A percentile compares a stretch with the other conserved stretches of the same genome.
Evolutionary conservation across 139 green algal genomes (phyloP).

Genomic region (Micractinium sp.): DNA sequence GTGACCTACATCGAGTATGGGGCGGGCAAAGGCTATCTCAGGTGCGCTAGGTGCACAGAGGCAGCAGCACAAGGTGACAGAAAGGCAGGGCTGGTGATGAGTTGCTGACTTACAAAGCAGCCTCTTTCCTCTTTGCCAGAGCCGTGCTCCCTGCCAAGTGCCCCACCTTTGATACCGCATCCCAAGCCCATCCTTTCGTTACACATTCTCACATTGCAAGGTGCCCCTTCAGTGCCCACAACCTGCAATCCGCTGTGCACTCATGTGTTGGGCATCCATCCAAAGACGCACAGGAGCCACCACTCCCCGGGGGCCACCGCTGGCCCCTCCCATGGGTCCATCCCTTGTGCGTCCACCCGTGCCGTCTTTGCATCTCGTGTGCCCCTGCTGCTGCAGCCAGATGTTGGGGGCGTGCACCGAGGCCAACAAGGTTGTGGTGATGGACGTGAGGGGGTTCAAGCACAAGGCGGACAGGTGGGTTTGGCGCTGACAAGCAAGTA

Average conservation of each 20-base stretch:
- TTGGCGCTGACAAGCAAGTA: neutral
- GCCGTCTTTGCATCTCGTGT: neutral
- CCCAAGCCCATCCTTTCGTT: too few species aligned
- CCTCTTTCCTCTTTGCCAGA: too few species aligned
- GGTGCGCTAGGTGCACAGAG: neutral
- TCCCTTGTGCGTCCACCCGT: too few species aligned
- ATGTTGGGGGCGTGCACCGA: neutral
- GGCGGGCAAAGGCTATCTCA: conserved; percentile 79
- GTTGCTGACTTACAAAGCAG: too few species aligned
- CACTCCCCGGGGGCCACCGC: neutral
- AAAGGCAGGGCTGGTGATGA: too few species aligned
- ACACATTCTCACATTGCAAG: too few species aligned
- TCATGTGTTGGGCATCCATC: too few species aligned
- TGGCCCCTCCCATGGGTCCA: too few species aligned
- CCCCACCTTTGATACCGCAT: too few species aligned
- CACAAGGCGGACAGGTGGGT: conserved; percentile 53
- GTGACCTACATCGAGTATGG: conserved; percentile 70
- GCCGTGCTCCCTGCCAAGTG: too few species aligned
- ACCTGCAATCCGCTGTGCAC: too few species aligned
- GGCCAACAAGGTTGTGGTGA: conserved; percentile 35
- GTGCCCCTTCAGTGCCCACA: too few species aligned
- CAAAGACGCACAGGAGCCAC: neutral
- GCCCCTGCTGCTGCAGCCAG: neutral
- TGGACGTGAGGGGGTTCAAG: conserved; percentile 55
- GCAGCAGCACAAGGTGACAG: neutral